phyloP scores from a whole-genome alignment of 306 rosid genomes.

The Pterocarpus macrocarpus region DNA sequence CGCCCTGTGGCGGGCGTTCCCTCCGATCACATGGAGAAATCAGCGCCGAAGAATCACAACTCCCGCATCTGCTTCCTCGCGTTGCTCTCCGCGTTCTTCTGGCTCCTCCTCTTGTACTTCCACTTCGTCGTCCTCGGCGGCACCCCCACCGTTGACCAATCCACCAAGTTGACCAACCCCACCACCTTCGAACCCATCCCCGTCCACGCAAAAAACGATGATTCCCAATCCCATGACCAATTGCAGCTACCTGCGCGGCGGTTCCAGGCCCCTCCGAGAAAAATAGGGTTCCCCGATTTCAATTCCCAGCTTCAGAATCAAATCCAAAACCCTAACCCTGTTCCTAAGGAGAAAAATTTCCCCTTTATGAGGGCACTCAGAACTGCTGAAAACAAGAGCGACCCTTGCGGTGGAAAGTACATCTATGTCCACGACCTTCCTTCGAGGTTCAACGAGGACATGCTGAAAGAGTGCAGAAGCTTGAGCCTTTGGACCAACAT shows the following conservation, averaged over 20 bases:
- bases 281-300: slow-evolving; percentile 16
- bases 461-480: slow-evolving; percentile 78
- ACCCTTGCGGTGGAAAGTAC: slow-evolving; percentile 88
- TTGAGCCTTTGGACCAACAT: slow-evolving; percentile 91
- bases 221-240: background rate
- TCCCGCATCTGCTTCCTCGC: slow-evolving; percentile 75
- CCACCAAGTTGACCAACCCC: slow-evolving; percentile 45
- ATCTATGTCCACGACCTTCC: slow-evolving; percentile 94
- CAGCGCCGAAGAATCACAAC: slow-evolving; percentile 60
- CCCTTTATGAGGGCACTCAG: slow-evolving; percentile 71
- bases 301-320: background rate
- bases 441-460: slow-evolving; percentile 86
- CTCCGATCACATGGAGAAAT: slow-evolving; percentile 78
- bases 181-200: background rate
- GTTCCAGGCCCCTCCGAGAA: slow-evolving; percentile 21
- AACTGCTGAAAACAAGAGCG: slow-evolving; percentile 74
- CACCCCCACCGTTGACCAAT: slow-evolving; percentile 46
- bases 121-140: slow-evolving; percentile 76
- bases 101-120: slow-evolving; percentile 81
- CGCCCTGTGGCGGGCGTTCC: slow-evolving; percentile 68
- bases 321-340: background rate
- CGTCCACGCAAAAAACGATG: background rate
- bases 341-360: slow-evolving; percentile 38
- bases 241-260: background rate
- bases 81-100: slow-evolving; percentile 75